Percentiles rank a stretch among this genome's conserved stretches.
phyloP scores from a whole-genome alignment of 2,329 filamentous ascomycete species.

The Cercospora nicotianae region DNA sequence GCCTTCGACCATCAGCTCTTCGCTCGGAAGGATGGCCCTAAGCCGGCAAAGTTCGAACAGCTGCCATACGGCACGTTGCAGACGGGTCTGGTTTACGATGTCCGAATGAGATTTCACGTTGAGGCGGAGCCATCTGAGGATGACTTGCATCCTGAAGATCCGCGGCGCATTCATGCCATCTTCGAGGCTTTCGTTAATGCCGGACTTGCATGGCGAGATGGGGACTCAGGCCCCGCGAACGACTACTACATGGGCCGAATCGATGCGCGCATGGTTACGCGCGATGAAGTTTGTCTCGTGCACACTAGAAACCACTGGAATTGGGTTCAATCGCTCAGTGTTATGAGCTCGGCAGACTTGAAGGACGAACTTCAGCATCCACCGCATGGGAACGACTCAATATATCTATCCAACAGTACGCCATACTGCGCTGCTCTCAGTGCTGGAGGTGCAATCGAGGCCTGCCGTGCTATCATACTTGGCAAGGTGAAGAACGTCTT shows the following conservation, averaged over 20 bases:
- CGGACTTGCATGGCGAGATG: slow-evolving; percentile 57
- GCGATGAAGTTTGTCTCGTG: slow-evolving; percentile 75
- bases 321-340: slow-evolving; percentile 66
- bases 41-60: slow-evolving; percentile 38
- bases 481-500: slow-evolving; percentile 90
- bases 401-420: slow-evolving; percentile 45
- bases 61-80: slow-evolving; percentile 42
- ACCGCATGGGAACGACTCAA: slow-evolving; percentile 48
- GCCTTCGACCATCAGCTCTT: slow-evolving; percentile 25
- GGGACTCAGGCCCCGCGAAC: slow-evolving; percentile 48
- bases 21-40: slow-evolving; percentile 30
- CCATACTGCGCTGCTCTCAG: slow-evolving; percentile 74
- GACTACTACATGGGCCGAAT: slow-evolving; percentile 67
- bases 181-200: slow-evolving; percentile 83
- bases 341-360: slow-evolving; percentile 37
- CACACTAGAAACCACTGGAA: slow-evolving; percentile 75
- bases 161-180: slow-evolving; percentile 86
- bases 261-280: slow-evolving; percentile 71
- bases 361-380: slow-evolving; percentile 62
- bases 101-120: slow-evolving; percentile 92
- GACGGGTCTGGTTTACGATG: slow-evolving; percentile 69
- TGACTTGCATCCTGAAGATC: slow-evolving; percentile 91
- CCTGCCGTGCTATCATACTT: slow-evolving; percentile 83
- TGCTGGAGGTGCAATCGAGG: slow-evolving; percentile 91
- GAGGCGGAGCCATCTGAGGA: slow-evolving; percentile 60